Percentiles rank a stretch among this genome's conserved stretches.
Evolutionary conservation across 2,329 filamentous ascomycete species (phyloP).

Genomic region (Fusarium verrucosum): DNA sequence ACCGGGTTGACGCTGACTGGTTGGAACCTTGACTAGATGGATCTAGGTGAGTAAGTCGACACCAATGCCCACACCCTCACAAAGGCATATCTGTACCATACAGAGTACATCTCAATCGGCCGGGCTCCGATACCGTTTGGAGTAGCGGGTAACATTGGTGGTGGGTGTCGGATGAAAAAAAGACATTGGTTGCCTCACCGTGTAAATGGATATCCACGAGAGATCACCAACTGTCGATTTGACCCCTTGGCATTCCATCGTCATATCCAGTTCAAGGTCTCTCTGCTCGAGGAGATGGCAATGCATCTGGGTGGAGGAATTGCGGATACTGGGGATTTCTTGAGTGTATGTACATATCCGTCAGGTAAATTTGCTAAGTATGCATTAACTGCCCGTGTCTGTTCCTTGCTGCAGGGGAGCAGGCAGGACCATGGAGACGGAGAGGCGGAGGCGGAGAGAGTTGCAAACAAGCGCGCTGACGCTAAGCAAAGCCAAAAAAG

Average conservation of each 20-base stretch:
- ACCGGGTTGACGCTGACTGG: slow-evolving; percentile 40
- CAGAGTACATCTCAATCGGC: slow-evolving; percentile 35
- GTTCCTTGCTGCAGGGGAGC: slow-evolving; percentile 16
- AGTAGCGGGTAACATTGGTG: slow-evolving; percentile 34
- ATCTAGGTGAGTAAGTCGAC: slow-evolving; percentile 37
- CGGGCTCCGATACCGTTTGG: slow-evolving; percentile 41
- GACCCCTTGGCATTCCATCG: slow-evolving; percentile 21
- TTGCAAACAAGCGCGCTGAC: slow-evolving; percentile 47
- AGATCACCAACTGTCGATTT: slow-evolving; percentile 19
- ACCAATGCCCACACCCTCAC: slow-evolving; percentile 42
- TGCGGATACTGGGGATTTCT: slow-evolving; percentile 16
- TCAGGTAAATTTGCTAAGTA: slow-evolving; percentile 28
- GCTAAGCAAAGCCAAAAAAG: slow-evolving; percentile 45
- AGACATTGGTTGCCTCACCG: slow-evolving; percentile 27
- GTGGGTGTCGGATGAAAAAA: slow-evolving; percentile 22
- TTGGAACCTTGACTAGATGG: slow-evolving; percentile 34
- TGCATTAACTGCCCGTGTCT: slow-evolving; percentile 36
- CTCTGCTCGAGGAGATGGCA: slow-evolving; percentile 10
- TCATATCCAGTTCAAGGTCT: slow-evolving; percentile 13
- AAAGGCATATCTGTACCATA: slow-evolving; percentile 31
- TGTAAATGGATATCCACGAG: slow-evolving; percentile 33
- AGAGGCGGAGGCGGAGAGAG: slow-evolving; percentile 27
- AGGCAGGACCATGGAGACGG: slow-evolving; percentile 23
- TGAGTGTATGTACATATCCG: slow-evolving; percentile 35
- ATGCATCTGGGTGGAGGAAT: slow-evolving; percentile 4